Evolutionary conservation across 1,284 basidiomycete genomes (phyloP).

Genomic region (Ceratobasidium sp.): DNA sequence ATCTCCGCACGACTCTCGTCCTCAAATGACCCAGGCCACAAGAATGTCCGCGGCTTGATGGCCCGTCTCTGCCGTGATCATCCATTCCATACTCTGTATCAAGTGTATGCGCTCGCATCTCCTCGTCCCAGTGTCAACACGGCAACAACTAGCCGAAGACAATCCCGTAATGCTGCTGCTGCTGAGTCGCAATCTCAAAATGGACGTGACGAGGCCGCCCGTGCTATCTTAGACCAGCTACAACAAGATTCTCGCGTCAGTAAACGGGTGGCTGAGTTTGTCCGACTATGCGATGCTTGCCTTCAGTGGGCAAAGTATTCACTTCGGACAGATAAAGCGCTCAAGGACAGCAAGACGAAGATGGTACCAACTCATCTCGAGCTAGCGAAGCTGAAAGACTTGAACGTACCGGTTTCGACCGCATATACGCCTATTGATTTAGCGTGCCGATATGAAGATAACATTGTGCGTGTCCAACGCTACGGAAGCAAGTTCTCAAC

Average conservation of each 20-base stretch:
- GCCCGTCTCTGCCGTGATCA: conserved; percentile 87
- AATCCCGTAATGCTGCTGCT: conserved; percentile 29
- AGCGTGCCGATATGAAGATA: conserved; percentile 74
- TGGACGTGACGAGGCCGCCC: conserved; percentile 43
- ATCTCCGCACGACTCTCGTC: conserved; percentile 85
- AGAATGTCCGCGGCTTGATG: conserved; percentile 75
- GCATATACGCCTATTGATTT: conserved; percentile 77
- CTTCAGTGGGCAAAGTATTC: conserved; percentile 83
- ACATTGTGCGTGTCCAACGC: conserved; percentile 70
- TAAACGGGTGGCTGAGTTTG: conserved; percentile 70
- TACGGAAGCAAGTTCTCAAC: conserved; percentile 74
- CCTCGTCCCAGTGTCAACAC: conserved; percentile 38
- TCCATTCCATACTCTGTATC: conserved; percentile 94
- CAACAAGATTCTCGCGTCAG: conserved; percentile 60
- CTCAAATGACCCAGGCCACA: conserved; percentile 65
- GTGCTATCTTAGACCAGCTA: conserved; percentile 76
- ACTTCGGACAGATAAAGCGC: conserved; percentile 58
- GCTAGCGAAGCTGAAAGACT: conserved; percentile 63
- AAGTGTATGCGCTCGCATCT: conserved; percentile 75
- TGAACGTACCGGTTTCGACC: conserved; percentile 88
- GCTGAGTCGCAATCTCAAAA: conserved; percentile 7
- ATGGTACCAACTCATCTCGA: conserved; percentile 49
- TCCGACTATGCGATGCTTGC: conserved; percentile 77
- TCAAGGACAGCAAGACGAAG: conserved; percentile 42
- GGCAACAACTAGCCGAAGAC: conserved; percentile 44